Percentiles rank a stretch among this genome's conserved stretches.
Evolutionary conservation across 179 eudicot genomes (phyloP).

Genomic region (Beta macrorhiza): DNA sequence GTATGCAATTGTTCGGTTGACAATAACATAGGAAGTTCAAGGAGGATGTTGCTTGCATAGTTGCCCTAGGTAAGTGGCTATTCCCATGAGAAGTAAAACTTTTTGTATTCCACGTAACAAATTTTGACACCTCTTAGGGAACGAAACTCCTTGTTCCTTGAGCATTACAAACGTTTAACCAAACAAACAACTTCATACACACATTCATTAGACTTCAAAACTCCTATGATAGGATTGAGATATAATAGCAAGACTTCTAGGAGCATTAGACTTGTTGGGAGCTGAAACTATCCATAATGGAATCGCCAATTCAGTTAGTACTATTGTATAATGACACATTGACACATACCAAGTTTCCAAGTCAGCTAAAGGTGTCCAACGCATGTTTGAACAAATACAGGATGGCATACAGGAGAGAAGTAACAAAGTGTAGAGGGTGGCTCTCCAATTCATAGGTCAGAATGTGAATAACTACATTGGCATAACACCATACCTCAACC

Average conservation of each 20-base stretch:
- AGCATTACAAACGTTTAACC: too few species aligned
- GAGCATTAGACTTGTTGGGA: not conserved
- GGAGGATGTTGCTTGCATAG: too few species aligned
- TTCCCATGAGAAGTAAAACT: not conserved
- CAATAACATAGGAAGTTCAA: too few species aligned
- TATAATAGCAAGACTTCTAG: not conserved
- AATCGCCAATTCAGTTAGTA: not conserved
- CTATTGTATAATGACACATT: not conserved
- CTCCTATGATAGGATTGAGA: not conserved
- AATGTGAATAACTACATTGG: not conserved
- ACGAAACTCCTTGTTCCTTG: too few species aligned
- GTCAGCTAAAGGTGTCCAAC: conserved; percentile 15
- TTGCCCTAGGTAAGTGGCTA: not conserved
- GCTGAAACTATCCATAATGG: not conserved
- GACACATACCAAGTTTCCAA: conserved; percentile 7
- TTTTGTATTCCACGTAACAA: too few species aligned
- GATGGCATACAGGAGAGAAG: not conserved
- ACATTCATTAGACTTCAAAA: not conserved
- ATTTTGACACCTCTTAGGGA: too few species aligned
- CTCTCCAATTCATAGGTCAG: not conserved
- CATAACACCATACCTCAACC: not conserved
- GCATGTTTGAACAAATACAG: conserved; percentile 5
- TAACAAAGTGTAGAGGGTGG: not conserved
- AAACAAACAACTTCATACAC: too few species aligned
- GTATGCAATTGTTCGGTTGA: too few species aligned